Evolutionary conservation across 768 basidiomycete species (phyloP).

Genomic region (Xerocomellus dryophilus): DNA sequence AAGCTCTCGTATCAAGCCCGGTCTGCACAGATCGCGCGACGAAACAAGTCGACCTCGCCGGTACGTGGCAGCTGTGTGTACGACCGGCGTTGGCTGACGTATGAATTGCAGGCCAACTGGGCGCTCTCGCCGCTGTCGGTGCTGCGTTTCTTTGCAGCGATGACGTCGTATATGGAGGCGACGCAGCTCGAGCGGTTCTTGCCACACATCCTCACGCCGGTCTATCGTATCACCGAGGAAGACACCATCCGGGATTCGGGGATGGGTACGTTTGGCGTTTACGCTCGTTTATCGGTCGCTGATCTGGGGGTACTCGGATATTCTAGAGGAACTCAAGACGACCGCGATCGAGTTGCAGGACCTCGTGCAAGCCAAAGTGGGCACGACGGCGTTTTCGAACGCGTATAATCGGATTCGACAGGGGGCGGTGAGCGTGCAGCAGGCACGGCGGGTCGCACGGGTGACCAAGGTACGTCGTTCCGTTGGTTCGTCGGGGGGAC

Average conservation of each 20-base stretch:
- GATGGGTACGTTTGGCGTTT: slow-evolving; percentile 55
- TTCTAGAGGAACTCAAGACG: slow-evolving; percentile 75
- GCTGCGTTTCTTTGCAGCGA: slow-evolving; percentile 92
- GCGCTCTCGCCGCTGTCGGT: slow-evolving; percentile 74
- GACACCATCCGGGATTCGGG: slow-evolving; percentile 74
- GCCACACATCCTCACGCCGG: slow-evolving; percentile 79
- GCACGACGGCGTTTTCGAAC: slow-evolving; percentile 76
- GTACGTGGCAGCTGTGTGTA: neutral
- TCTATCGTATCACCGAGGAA: slow-evolving; percentile 86
- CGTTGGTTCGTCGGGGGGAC: neutral
- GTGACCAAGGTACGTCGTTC: slow-evolving; percentile 43
- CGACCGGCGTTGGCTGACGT: neutral
- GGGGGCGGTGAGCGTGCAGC: slow-evolving; percentile 57
- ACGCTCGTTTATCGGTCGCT: neutral
- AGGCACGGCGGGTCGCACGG: slow-evolving; percentile 65
- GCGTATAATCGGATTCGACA: slow-evolving; percentile 82
- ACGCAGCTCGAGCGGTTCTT: slow-evolving; percentile 63
- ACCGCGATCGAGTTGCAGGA: slow-evolving; percentile 82
- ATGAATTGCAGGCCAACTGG: slow-evolving; percentile 66
- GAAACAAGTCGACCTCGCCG: slow-evolving; percentile 46
- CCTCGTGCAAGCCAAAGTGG: slow-evolving; percentile 82
- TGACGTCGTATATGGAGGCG: slow-evolving; percentile 68
- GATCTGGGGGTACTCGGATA: neutral
- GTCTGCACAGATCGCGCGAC: slow-evolving; percentile 68
- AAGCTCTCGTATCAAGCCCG: slow-evolving; percentile 86